Evolutionary conservation across 805 yeast species (phyloP).

Genomic region (Suhomyces faveliae): DNA sequence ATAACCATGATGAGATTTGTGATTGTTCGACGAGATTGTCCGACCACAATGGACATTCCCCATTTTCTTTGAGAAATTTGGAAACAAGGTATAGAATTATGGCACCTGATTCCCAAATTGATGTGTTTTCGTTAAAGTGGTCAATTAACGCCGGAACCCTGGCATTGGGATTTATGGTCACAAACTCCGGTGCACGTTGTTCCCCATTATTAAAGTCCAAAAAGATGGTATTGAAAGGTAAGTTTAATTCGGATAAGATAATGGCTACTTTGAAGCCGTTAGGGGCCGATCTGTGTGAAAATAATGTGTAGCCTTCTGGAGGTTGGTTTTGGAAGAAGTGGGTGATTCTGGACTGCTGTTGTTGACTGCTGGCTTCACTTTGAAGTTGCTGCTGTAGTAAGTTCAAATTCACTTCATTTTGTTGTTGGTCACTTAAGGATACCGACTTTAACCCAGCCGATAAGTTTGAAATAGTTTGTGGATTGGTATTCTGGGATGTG

Average conservation of each 20-base stretch:
- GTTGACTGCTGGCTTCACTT: conserved; percentile 39
- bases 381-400: conserved; percentile 47
- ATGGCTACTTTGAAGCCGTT: conserved; percentile 96
- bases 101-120: conserved; percentile 96
- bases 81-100: conserved; percentile 80
- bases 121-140: conserved; percentile 73
- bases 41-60: conserved; percentile 76
- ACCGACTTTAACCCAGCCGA: conserved; percentile 48
- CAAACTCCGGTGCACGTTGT: conserved; percentile 91
- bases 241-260: conserved; percentile 76
- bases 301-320: conserved; percentile 76
- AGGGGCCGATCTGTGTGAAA: conserved; percentile 84
- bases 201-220: conserved; percentile 85
- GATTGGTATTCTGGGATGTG: conserved; percentile 1
- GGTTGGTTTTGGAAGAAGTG: conserved; percentile 77
- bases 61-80: conserved; percentile 59
- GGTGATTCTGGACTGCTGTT: conserved; percentile 58
- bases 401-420: conserved; percentile 40
- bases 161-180: conserved; percentile 92
- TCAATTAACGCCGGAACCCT: conserved; percentile 93
- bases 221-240: conserved; percentile 76
- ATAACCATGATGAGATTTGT: conserved; percentile 84
- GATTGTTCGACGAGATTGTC: conserved; percentile 75
- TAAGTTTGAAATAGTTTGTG: conserved; percentile 39
- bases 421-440: conserved; percentile 40